phyloP scores from a whole-genome alignment of 345 rosid genomes.

The Syzygium grande region DNA sequence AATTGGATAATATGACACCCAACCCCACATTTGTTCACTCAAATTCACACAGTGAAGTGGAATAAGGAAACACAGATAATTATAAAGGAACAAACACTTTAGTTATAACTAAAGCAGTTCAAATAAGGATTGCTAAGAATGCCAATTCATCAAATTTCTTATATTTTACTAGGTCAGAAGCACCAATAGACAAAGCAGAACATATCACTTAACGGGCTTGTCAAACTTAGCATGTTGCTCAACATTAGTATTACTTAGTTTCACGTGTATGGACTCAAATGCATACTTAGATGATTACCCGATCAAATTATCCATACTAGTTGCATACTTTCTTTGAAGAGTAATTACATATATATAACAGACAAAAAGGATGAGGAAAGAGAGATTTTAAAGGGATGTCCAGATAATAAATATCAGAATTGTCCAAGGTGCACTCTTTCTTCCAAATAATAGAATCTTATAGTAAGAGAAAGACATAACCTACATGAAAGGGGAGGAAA shows the following conservation, averaged over 20 bases:
- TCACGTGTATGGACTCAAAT: background rate
- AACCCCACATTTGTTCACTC: background rate
- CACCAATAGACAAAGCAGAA: background rate
- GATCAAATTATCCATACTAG: background rate
- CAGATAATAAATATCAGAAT: background rate
- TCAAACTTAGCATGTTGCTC: background rate
- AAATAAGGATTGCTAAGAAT: background rate
- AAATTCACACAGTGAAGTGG: background rate
- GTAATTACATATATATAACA: background rate
- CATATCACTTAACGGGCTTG: background rate
- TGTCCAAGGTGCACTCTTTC: background rate
- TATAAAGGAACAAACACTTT: background rate
- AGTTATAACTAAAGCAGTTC: background rate
- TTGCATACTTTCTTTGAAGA: background rate
- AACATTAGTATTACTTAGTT: background rate
- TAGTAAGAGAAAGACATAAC: background rate
- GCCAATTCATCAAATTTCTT: background rate
- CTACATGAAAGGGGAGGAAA: background rate
- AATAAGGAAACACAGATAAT: background rate
- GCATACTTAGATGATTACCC: background rate
- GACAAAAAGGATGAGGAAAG: background rate
- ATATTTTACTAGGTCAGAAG: background rate
- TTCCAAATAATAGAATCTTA: background rate
- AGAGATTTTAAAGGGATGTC: background rate
- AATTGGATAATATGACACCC: background rate